A percentile compares a stretch with the other conserved stretches of the same genome.
phyloP scores from a whole-genome alignment of 2,329 filamentous ascomycete genomes.

The Aspergillus pseudonomiae region DNA sequence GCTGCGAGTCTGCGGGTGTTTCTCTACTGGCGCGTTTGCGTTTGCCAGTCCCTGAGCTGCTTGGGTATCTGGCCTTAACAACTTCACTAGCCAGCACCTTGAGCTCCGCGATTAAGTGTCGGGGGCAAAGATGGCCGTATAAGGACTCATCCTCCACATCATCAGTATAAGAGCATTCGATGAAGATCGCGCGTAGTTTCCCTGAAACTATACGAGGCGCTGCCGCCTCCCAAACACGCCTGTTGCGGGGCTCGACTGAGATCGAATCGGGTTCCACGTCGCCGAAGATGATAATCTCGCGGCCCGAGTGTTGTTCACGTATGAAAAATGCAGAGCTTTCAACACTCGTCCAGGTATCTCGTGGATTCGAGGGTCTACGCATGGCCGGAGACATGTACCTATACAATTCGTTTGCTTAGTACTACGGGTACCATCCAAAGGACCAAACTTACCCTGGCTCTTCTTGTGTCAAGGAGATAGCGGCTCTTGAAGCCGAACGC shows the following conservation, averaged over 20 bases:
- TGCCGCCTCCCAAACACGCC: slow-evolving; percentile 83
- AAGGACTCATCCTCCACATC: slow-evolving; percentile 74
- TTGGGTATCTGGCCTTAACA: slow-evolving; percentile 50
- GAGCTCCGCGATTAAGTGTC: slow-evolving; percentile 80
- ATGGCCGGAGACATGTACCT: slow-evolving; percentile 2
- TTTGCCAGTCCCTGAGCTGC: slow-evolving; percentile 37
- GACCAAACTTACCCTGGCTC: slow-evolving; percentile 29
- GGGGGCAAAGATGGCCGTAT: slow-evolving; percentile 86
- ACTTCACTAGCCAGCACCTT: slow-evolving; percentile 72
- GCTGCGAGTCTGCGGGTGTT: background rate
- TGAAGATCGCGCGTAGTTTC: slow-evolving; percentile 78
- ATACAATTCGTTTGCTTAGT: background rate
- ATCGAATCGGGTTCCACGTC: slow-evolving; percentile 92
- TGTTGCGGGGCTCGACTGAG: slow-evolving; percentile 78
- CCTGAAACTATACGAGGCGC: slow-evolving; percentile 79
- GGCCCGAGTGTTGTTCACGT: slow-evolving; percentile 68
- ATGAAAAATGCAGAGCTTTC: slow-evolving; percentile 96
- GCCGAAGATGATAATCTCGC: slow-evolving; percentile 89
- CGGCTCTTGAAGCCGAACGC: background rate
- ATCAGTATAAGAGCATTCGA: slow-evolving; percentile 94
- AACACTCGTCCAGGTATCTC: slow-evolving; percentile 25
- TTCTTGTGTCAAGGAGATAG: background rate
- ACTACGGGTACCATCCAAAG: too few species aligned
- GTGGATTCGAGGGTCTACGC: background rate
- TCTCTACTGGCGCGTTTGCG: slow-evolving; percentile 40